Conservation (phyloP, 768 basidiomycete genomes). For the Termitomyces eurrhizus region DNA sequence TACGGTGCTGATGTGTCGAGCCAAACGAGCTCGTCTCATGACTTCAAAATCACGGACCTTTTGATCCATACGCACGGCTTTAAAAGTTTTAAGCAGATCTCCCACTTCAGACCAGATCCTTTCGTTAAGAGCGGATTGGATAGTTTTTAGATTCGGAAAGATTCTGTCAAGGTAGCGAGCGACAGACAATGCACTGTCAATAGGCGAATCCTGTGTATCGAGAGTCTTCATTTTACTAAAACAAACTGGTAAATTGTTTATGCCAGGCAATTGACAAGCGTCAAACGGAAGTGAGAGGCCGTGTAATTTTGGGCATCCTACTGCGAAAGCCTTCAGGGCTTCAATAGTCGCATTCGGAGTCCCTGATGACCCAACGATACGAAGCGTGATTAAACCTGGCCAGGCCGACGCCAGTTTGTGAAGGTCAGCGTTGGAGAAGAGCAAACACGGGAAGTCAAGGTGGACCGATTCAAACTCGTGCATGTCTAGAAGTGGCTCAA, state of each 20-base stretch:
- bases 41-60: not conserved
- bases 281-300: conserved; percentile 7
- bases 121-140: not conserved
- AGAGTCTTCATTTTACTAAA: conserved; percentile 5
- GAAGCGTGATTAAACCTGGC: not conserved
- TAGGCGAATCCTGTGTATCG: conserved; percentile 4
- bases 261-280: not conserved
- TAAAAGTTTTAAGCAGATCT: not conserved
- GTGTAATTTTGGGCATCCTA: conserved; percentile 4
- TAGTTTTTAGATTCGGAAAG: conserved; percentile 1
- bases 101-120: not conserved
- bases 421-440: conserved; percentile 5
- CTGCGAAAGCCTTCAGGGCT: conserved; percentile 1
- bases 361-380: conserved; percentile 1
- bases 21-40: not conserved
- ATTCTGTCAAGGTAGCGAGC: conserved; percentile 9
- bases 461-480: conserved; percentile 2
- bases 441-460: conserved; percentile 6
- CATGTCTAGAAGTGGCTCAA: conserved; percentile 8
- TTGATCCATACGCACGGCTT: not conserved
- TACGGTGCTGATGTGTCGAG: not conserved
- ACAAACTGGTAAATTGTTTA: not conserved
- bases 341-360: conserved; percentile 5
- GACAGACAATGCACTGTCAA: not conserved
- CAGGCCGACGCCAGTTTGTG: conserved; percentile 4